Evolutionary conservation across 345 rosid species (phyloP).

Genomic region (Draba incana): DNA sequence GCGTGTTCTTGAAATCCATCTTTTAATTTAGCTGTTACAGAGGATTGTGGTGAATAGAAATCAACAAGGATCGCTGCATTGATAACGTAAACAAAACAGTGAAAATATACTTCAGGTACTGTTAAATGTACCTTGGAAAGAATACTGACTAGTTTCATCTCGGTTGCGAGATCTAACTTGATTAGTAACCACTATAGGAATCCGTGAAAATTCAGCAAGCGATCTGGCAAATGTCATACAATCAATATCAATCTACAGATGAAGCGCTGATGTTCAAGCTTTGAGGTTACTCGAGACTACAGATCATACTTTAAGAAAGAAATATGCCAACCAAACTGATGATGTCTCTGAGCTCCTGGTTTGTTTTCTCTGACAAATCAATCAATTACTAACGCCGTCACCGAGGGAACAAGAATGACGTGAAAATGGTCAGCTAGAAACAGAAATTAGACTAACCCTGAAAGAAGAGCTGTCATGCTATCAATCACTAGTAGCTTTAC

Average conservation of each 20-base stretch:
- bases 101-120: constrained; percentile 20
- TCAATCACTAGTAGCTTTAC: constrained; percentile 85
- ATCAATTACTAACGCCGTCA: constrained; percentile 13
- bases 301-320: constrained; percentile 73
- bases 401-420: background rate
- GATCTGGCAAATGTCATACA: constrained; percentile 52
- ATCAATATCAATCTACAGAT: constrained; percentile 3
- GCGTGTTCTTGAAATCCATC: constrained; percentile 41
- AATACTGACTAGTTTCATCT: constrained; percentile 52
- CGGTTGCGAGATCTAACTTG: constrained; percentile 80
- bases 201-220: constrained; percentile 78
- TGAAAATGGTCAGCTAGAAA: background rate
- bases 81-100: background rate
- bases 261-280: constrained; percentile 15
- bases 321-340: constrained; percentile 80
- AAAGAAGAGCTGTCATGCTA: constrained; percentile 87
- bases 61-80: constrained; percentile 5
- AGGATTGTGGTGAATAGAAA: constrained; percentile 3
- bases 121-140: constrained; percentile 66
- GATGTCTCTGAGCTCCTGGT: constrained; percentile 51
- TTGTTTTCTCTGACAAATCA: constrained; percentile 58
- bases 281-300: constrained; percentile 23
- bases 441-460: constrained; percentile 56
- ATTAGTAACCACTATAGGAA: constrained; percentile 83
- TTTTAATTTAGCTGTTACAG: constrained; percentile 47